These are phyloP conservation scores for Aspergillus fumigatiaffinis DNA, from an alignment of 2,329 filamentous ascomycete genomes.

Conservation along the genomic window DNA sequence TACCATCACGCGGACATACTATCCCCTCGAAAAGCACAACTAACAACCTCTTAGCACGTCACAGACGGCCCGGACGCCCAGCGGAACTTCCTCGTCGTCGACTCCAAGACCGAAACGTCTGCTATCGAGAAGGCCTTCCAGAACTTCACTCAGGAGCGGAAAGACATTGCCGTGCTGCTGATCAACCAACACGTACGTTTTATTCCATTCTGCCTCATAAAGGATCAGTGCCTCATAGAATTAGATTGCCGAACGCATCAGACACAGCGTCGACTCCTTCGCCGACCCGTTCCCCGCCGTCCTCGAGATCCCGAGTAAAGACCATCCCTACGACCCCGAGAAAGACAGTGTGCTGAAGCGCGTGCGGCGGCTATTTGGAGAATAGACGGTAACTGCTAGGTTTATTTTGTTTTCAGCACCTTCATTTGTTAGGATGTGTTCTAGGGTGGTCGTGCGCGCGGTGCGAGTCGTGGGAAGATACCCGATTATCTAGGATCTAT, in stretches of 20 bases:
- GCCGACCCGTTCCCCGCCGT: slow-evolving; percentile 94
- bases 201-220: neutral
- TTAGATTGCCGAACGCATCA: slow-evolving; percentile 90
- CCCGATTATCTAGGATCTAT: slow-evolving; percentile 9
- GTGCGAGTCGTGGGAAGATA: slow-evolving; percentile 10
- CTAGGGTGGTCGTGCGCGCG: neutral
- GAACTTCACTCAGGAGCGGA: slow-evolving; percentile 79
- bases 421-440: neutral
- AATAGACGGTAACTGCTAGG: slow-evolving; percentile 27
- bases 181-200: slow-evolving; percentile 90
- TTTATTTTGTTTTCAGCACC: slow-evolving; percentile 2
- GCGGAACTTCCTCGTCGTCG: slow-evolving; percentile 97
- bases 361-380: slow-evolving; percentile 69
- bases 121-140: slow-evolving; percentile 89
- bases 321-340: slow-evolving; percentile 97
- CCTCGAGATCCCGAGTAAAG: slow-evolving; percentile 96
- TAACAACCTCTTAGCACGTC: slow-evolving; percentile 65
- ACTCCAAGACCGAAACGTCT: slow-evolving; percentile 83
- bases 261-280: slow-evolving; percentile 84
- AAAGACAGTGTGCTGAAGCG: slow-evolving; percentile 96
- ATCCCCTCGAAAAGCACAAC: neutral
- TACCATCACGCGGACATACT: neutral
- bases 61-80: slow-evolving; percentile 82
- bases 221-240: neutral
- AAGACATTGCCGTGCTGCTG: slow-evolving; percentile 92